Conservation (phyloP, 2,329 filamentous ascomycete species). For the Paracoccidioides lutzii region DNA sequence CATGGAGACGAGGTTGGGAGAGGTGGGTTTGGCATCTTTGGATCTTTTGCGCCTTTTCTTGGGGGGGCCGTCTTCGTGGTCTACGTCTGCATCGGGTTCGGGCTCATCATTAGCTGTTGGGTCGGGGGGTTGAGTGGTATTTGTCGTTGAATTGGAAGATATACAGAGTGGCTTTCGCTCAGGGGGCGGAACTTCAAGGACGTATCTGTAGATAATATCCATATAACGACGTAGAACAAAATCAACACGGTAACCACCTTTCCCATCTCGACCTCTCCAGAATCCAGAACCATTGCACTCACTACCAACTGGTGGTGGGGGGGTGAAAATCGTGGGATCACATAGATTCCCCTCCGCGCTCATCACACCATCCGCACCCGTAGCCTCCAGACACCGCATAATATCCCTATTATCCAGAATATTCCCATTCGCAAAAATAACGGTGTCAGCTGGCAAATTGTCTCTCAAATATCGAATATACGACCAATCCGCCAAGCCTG, state of each 20-base stretch:
- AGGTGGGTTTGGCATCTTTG: constrained; percentile 30
- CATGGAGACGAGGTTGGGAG: constrained; percentile 62
- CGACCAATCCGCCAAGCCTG: constrained; percentile 85
- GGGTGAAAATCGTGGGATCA: constrained; percentile 75
- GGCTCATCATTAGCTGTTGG: constrained; percentile 11
- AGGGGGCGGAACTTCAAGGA: constrained; percentile 53
- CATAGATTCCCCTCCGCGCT: constrained; percentile 90
- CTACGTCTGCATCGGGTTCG: constrained; percentile 12
- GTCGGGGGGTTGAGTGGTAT: constrained; percentile 12
- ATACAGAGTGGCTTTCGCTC: constrained; percentile 60
- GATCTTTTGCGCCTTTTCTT: constrained; percentile 33
- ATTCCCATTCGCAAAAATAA: constrained; percentile 95
- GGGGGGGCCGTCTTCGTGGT: constrained; percentile 37
- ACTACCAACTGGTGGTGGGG: constrained; percentile 48
- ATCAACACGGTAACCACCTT: constrained; percentile 78
- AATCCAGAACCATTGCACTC: constrained; percentile 46
- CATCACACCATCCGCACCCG: constrained; percentile 88
- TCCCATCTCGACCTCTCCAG: constrained; percentile 68
- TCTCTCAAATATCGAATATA: constrained; percentile 71
- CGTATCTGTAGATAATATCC: constrained; percentile 74
- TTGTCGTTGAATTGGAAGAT: constrained; percentile 33
- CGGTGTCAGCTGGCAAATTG: constrained; percentile 69
- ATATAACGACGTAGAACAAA: constrained; percentile 77
- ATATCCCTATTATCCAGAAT: constrained; percentile 71
- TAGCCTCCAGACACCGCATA: constrained; percentile 61